These are phyloP conservation scores for Oldenlandia corymbosa DNA, from an alignment of 257 asterid genomes.

Conservation along the genomic window DNA sequence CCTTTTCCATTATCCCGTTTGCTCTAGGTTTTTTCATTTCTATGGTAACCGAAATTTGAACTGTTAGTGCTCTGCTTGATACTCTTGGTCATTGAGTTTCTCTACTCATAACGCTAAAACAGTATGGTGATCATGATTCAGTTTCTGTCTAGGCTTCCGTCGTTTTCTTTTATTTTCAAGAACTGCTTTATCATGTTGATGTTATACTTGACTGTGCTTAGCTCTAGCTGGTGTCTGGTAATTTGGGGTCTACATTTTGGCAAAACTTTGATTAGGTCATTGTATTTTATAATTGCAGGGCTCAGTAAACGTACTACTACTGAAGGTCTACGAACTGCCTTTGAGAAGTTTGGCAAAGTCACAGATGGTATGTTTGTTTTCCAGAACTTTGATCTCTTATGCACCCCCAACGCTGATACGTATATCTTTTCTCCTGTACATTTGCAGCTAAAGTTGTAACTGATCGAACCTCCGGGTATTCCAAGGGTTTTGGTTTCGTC, in stretches of 20 bases:
- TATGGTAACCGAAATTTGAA: not conserved
- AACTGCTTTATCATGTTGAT: not conserved
- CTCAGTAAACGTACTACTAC: constrained; percentile 87
- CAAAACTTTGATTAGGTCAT: constrained; percentile 7
- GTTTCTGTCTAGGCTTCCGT: not conserved
- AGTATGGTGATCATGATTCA: no score
- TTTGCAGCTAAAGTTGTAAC: constrained; percentile 77
- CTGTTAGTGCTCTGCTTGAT: not conserved
- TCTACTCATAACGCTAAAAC: no score
- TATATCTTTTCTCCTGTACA: constrained; percentile 5
- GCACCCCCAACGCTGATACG: not conserved
- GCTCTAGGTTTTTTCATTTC: not conserved
- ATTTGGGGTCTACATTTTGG: not conserved
- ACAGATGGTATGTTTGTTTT: constrained; percentile 43
- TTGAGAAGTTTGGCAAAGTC: constrained; percentile 71
- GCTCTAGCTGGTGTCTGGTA: not conserved
- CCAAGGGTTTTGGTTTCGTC: constrained; percentile 91
- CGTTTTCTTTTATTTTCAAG: not conserved
- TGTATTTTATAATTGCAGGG: constrained; percentile 42
- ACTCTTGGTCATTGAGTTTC: not conserved
- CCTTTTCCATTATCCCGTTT: not conserved
- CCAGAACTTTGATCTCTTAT: not conserved
- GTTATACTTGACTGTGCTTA: not conserved
- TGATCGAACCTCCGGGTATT: constrained; percentile 71
- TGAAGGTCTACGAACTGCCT: constrained; percentile 70